Conservation (phyloP, 495 filamentous ascomycete genomes). For the Massariosphaeria phaeospora region DNA sequence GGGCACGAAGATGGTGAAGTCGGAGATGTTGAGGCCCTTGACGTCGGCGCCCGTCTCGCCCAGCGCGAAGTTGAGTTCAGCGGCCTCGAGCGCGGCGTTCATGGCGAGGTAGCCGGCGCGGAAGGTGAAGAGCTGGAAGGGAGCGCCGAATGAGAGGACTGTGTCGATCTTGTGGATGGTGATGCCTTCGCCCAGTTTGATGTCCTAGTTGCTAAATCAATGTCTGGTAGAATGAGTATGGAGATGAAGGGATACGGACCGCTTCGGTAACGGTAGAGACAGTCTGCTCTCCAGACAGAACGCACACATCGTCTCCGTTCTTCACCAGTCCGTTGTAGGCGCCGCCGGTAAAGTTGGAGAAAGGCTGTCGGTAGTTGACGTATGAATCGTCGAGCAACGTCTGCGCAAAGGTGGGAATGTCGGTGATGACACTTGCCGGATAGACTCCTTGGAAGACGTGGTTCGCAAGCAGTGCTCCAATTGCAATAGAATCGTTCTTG, state of each 20-base stretch:
- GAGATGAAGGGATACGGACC: background rate
- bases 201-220: slow-evolving; percentile 1
- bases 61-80: background rate
- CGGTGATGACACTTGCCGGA: slow-evolving; percentile 4
- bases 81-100: slow-evolving; percentile 7
- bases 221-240: background rate
- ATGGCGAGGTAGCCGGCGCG: slow-evolving; percentile 14
- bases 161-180: slow-evolving; percentile 19
- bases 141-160: slow-evolving; percentile 9
- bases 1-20: slow-evolving; percentile 16
- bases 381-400: slow-evolving; percentile 10
- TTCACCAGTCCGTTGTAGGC: slow-evolving; percentile 16
- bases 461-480: slow-evolving; percentile 9
- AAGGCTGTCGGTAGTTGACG: background rate
- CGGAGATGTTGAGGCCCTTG: slow-evolving; percentile 13
- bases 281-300: slow-evolving; percentile 12
- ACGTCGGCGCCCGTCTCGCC: background rate
- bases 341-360: slow-evolving; percentile 12
- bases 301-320: slow-evolving; percentile 13
- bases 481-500: background rate
- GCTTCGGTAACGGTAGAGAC: slow-evolving; percentile 13
- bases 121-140: slow-evolving; percentile 13
- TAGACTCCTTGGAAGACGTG: slow-evolving; percentile 14
- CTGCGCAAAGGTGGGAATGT: slow-evolving; percentile 14
- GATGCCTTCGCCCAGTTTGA: slow-evolving; percentile 12